Base-by-base conservation (phyloP, 1,284 basidiomycete genomes). In the Hymenochaete sp. region DNA sequence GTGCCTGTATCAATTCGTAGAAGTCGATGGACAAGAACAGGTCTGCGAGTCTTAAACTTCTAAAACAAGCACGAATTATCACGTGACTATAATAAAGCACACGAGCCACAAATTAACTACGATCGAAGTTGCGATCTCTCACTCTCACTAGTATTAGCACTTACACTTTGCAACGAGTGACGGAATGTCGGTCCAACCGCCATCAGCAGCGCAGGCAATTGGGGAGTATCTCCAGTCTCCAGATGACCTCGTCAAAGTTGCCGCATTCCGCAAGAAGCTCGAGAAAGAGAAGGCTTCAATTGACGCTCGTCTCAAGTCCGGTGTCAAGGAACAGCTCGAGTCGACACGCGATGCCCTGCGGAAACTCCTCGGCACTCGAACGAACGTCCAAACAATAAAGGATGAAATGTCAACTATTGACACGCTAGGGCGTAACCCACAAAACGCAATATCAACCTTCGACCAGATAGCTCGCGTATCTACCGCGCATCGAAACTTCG, bases 201-300 rank as follows among this genome's bases (percentile, higher is more conserved):
- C 44, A n/a, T 83, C 83, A 45, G 84, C 85, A 26, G 81, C 85
- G 0, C 85, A 89, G 59, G 81, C 83, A 24, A 75, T 88, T 38
- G 85, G 85, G 49, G 88, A 93, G 67, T 82, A 89, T 58, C 73
- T 93, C 3, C 88, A 93, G 55, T 86, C 89, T 22, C 93, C 93
- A 1, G 93, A 98, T 61, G 95, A 98, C 65, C 80, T 98, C 39
- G 71, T 82, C 57, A 98, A 98, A 66, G 79, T 98, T 38, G 71
- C 78, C 2, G 79, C 88, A 1, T 90, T 92, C 57, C 80, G 91
- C 51, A 95, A 93, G 71, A 96, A 96, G 62, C 75, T 98, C 22
- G 83, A 93, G 64, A 96, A 95, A 65, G 95, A 98, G 67, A 95
- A 96, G 64, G 81, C 90, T 0, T 87, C 90, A n/a, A 88, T 98